A percentile compares a stretch with the other conserved stretches of the same genome.
These are phyloP conservation scores for Trichoderma sp. DNA, from an alignment of 2,329 filamentous ascomycete species.

Conservation along the genomic window DNA sequence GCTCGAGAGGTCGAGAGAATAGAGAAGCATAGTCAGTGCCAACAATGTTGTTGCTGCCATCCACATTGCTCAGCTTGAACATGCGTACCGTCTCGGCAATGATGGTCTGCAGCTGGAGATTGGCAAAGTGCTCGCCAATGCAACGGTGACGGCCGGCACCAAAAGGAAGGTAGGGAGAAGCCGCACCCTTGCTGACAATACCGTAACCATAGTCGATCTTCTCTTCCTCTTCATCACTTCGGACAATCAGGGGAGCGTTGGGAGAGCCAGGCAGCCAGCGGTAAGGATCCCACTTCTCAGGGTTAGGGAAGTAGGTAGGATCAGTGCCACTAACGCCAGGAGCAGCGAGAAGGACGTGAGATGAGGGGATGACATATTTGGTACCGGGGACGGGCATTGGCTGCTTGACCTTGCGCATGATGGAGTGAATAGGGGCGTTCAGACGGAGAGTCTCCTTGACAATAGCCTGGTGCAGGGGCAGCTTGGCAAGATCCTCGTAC, in stretches of 20 bases:
- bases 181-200: conserved; percentile 83
- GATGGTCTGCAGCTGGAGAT: conserved; percentile 86
- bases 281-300: conserved; percentile 82
- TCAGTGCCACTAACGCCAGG: conserved; percentile 77
- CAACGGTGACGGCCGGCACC: conserved; percentile 90
- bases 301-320: conserved; percentile 74
- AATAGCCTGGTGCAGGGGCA: conserved; percentile 78
- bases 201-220: conserved; percentile 94
- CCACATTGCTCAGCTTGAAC: conserved; percentile 75
- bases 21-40: conserved; percentile 67
- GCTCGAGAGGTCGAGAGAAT: conserved; percentile 70
- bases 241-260: conserved; percentile 47
- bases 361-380: conserved; percentile 75
- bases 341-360: conserved; percentile 77
- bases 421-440: conserved; percentile 91
- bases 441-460: conserved; percentile 90
- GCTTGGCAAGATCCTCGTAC: conserved; percentile 73
- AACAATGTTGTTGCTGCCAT: conserved; percentile 66
- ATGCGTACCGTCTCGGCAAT: conserved; percentile 69
- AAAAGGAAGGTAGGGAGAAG: conserved; percentile 89
- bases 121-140: conserved; percentile 96
- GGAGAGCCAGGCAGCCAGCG: conserved; percentile 73
- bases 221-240: conserved; percentile 60
- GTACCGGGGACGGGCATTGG: conserved; percentile 82
- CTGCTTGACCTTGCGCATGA: conserved; percentile 86